Evolutionary conservation across 768 basidiomycete genomes (phyloP).

Genomic region (Lactarius pseudohatsudake): DNA sequence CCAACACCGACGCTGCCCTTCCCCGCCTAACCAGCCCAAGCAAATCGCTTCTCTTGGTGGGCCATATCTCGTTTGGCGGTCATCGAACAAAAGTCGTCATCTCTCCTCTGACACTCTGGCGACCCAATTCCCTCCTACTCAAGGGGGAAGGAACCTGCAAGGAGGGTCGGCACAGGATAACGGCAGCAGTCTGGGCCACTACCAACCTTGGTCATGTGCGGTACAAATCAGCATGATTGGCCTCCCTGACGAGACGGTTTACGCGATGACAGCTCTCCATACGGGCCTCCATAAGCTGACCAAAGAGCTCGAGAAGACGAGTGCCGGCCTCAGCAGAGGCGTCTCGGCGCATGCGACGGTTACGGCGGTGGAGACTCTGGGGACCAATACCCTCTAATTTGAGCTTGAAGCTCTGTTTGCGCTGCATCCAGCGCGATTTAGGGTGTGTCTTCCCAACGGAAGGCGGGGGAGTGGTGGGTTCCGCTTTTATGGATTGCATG

Average conservation of each 20-base stretch:
- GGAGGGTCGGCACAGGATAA: conserved; percentile 11
- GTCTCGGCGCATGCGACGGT: conserved; percentile 32
- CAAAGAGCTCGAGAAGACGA: conserved; percentile 64
- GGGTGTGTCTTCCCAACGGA: conserved; percentile 31
- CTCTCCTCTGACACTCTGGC: conserved; percentile 8
- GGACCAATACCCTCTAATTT: conserved; percentile 45
- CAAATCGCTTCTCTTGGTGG: conserved; percentile 2
- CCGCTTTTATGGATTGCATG: conserved; percentile 34
- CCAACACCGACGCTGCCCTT: not conserved
- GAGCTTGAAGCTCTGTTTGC: conserved; percentile 60
- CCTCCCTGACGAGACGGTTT: conserved; percentile 53
- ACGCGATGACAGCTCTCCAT: conserved; percentile 76
- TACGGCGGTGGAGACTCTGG: conserved; percentile 35
- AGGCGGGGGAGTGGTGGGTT: conserved; percentile 34
- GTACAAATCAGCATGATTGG: conserved; percentile 38
- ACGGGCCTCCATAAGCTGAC: conserved; percentile 68
- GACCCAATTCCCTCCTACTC: not conserved
- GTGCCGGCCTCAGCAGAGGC: conserved; percentile 41
- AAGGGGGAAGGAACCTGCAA: not conserved
- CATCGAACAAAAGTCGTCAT: conserved; percentile 8
- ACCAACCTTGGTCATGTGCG: conserved; percentile 27
- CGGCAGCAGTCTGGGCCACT: conserved; percentile 3
- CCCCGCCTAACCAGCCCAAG: conserved; percentile 16
- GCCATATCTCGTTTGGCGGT: conserved; percentile 14
- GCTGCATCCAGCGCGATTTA: conserved; percentile 51